Evolutionary conservation across 1,139 yeast genomes (phyloP).

Genomic region (Barnettozyma hawaiiensis): DNA sequence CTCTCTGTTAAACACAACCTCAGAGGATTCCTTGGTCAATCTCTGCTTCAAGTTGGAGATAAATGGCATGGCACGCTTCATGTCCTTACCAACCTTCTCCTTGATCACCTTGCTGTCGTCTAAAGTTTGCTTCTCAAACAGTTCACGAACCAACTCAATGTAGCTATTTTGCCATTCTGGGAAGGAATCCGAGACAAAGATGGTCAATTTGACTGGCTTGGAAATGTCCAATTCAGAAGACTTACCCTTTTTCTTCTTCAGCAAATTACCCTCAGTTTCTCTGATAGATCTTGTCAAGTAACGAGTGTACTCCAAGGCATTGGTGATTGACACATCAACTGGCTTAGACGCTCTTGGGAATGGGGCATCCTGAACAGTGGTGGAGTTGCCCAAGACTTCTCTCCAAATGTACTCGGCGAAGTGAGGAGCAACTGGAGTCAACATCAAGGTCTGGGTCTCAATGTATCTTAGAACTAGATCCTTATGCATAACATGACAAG

Average conservation of each 20-base stretch:
- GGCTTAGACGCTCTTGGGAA: conserved; percentile 77
- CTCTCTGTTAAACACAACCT: conserved; percentile 80
- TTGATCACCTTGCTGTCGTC: conserved; percentile 58
- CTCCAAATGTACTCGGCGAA: conserved; percentile 86
- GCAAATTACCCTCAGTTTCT: conserved; percentile 82
- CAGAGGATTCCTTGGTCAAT: conserved; percentile 60
- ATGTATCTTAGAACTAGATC: conserved; percentile 78
- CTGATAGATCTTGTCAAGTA: conserved; percentile 75
- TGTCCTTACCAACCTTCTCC: conserved; percentile 58
- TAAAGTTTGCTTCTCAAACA: conserved; percentile 59
- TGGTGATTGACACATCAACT: conserved; percentile 53
- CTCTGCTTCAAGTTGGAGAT: conserved; percentile 81
- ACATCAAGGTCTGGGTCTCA: conserved; percentile 74
- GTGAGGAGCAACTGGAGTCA: conserved; percentile 95
- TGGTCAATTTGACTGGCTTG: conserved; percentile 65
- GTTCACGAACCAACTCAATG: conserved; percentile 75
- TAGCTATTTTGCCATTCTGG: conserved; percentile 96
- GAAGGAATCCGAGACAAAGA: conserved; percentile 75
- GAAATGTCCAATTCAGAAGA: conserved; percentile 65
- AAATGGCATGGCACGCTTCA: conserved; percentile 98
- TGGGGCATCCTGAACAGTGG: conserved; percentile 62
- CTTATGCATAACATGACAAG: conserved; percentile 66
- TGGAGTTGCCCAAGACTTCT: conserved; percentile 60
- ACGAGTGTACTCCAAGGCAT: conserved; percentile 75
- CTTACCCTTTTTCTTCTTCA: conserved; percentile 82